Conservation (phyloP, 495 filamentous ascomycete genomes). For the Mytilinidion resinicola region DNA sequence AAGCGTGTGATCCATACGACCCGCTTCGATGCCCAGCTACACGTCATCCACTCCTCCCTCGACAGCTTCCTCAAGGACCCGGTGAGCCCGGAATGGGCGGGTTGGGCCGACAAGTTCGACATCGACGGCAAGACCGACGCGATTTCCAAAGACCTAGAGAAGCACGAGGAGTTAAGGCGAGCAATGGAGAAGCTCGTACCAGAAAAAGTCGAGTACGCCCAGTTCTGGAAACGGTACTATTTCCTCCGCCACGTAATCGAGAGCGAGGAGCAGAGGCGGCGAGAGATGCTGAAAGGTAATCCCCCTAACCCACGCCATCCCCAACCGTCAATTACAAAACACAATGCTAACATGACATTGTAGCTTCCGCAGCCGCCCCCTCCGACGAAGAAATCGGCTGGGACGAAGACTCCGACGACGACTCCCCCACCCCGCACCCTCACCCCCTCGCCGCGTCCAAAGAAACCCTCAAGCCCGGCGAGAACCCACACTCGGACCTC, state of each 20-base stretch:
- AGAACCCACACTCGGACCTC: constrained; percentile 1
- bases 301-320: background rate
- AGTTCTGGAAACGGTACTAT: constrained; percentile 95
- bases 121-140: constrained; percentile 78
- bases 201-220: constrained; percentile 74
- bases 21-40: constrained; percentile 89
- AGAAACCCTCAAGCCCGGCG: constrained; percentile 28
- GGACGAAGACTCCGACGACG: constrained; percentile 68
- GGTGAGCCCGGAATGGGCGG: constrained; percentile 62
- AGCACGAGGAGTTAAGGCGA: constrained; percentile 76
- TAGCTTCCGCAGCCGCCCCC: constrained; percentile 31
- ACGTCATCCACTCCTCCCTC: constrained; percentile 80
- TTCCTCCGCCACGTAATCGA: constrained; percentile 92
- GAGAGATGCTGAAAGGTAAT: constrained; percentile 85
- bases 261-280: constrained; percentile 84
- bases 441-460: constrained; percentile 23
- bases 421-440: constrained; percentile 18
- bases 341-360: background rate
- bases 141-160: constrained; percentile 76
- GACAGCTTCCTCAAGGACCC: constrained; percentile 85
- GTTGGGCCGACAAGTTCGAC: constrained; percentile 71
- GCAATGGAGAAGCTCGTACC: constrained; percentile 97
- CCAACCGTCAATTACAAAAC: background rate
- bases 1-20: constrained; percentile 89
- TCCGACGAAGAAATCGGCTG: constrained; percentile 76